Evolutionary conservation across 345 rosid genomes (phyloP).

Genomic region (Anastatica hierochuntica): DNA sequence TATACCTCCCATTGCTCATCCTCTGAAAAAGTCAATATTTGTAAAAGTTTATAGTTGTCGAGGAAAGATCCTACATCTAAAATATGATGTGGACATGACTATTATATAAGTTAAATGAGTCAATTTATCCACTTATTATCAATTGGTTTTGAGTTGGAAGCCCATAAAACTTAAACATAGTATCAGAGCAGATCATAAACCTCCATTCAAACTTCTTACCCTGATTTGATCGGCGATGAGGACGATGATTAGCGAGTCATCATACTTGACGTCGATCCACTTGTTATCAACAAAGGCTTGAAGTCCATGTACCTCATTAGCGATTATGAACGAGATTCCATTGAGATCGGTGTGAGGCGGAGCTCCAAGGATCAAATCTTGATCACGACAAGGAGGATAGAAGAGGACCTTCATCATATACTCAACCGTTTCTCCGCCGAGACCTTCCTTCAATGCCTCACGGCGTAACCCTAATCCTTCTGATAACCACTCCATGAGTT

Average conservation of each 20-base stretch:
- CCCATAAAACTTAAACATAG: too few relatives aligned
- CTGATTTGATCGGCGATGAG: conserved; percentile 61
- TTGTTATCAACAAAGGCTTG: conserved; percentile 48
- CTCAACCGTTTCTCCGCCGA: conserved; percentile 41
- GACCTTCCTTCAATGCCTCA: conserved; percentile 33
- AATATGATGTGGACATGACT: too few relatives aligned
- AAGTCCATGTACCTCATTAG: conserved; percentile 69
- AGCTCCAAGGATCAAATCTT: conserved; percentile 51
- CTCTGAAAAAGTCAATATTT: too few relatives aligned
- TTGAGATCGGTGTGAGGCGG: conserved; percentile 58
- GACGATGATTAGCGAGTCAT: conserved; percentile 49
- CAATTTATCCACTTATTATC: too few relatives aligned
- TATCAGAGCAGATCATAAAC: too few relatives aligned
- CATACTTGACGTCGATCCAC: conserved; percentile 52
- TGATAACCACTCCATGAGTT: conserved; percentile 40
- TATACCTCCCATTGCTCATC: conserved; percentile 3
- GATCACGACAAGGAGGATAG: conserved; percentile 66
- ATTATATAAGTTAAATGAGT: too few relatives aligned
- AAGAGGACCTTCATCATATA: conserved; percentile 58
- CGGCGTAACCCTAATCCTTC: conserved; percentile 47
- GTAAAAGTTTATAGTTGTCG: too few relatives aligned
- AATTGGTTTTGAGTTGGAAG: too few relatives aligned
- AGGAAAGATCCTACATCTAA: too few relatives aligned
- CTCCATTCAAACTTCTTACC: conserved; percentile 25
- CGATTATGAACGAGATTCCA: conserved; percentile 47